These are phyloP conservation scores for Cokeromyces recurvatus DNA, from an alignment of 371 early-diverging fungal genomes.

Conservation along the genomic window DNA sequence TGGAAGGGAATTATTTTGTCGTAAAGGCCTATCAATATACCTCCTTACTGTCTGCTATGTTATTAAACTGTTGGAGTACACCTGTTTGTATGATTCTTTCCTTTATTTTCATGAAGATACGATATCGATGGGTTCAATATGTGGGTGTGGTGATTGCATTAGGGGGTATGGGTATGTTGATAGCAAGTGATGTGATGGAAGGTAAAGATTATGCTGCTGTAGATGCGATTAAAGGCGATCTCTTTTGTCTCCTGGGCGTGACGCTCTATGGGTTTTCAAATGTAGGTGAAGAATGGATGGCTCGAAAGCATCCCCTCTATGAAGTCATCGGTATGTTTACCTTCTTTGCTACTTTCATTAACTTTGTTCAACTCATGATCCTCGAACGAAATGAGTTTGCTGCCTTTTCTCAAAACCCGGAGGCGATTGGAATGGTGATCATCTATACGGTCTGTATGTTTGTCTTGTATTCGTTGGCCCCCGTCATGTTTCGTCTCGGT, in stretches of 20 bases:
- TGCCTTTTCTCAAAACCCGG: conserved; percentile 17
- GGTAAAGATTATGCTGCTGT: conserved; percentile 41
- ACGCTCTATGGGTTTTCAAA: conserved; percentile 70
- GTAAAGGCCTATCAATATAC: conserved; percentile 73
- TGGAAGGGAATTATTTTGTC: conserved; percentile 75
- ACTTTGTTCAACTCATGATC: conserved; percentile 59
- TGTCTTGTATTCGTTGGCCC: conserved; percentile 60
- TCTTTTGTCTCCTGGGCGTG: conserved; percentile 64
- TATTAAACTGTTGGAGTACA: conserved; percentile 70
- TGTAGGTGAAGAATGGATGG: conserved; percentile 61
- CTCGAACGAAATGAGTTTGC: conserved; percentile 50
- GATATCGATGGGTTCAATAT: conserved; percentile 58
- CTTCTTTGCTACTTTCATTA: conserved; percentile 63
- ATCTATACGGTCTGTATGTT: conserved; percentile 62
- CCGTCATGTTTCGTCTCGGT: conserved; percentile 57
- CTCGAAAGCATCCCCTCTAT: conserved; percentile 61
- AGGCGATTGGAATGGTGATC: conserved; percentile 46
- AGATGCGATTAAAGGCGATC: conserved; percentile 58
- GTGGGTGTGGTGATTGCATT: conserved; percentile 60
- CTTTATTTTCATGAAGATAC: conserved; percentile 49
- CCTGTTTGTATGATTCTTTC: conserved; percentile 62
- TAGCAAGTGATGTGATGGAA: conserved; percentile 53
- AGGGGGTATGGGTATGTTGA: conserved; percentile 59
- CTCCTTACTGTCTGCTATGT: conserved; percentile 63
- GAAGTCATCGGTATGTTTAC: conserved; percentile 70